Conservation (phyloP, 169 alveolate genomes). For the Eimeria sp. region DNA sequence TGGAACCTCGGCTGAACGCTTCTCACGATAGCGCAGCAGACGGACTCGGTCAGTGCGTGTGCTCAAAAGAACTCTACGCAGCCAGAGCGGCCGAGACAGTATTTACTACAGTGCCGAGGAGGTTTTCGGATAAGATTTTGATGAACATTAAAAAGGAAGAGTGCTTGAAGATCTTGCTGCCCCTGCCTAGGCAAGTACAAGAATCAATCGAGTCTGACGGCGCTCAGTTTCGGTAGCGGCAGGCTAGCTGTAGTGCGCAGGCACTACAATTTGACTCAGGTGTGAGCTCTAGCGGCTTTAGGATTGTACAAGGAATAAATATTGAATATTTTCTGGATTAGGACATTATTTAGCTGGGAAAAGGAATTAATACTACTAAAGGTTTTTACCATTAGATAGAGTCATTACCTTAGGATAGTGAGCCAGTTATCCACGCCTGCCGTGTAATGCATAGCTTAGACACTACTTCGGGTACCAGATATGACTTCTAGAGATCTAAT, state of each 20-base stretch:
- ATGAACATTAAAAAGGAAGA: constrained; percentile 45
- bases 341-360: too few species aligned
- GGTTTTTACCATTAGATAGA: too few species aligned
- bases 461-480: too few species aligned
- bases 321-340: too few species aligned
- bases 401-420: too few species aligned
- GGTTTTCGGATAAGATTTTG: neutral
- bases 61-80: neutral
- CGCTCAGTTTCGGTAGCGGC: constrained; percentile 57
- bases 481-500: too few species aligned
- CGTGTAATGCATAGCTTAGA: too few species aligned
- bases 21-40: neutral
- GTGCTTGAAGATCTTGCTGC: constrained; percentile 8
- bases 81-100: neutral
- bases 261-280: neutral
- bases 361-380: too few species aligned
- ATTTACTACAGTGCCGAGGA: neutral
- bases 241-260: constrained; percentile 66
- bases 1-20: constrained; percentile 7
- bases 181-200: neutral
- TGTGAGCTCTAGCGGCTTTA: too few species aligned
- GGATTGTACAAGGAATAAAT: too few species aligned
- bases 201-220: constrained; percentile 9
- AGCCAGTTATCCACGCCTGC: too few species aligned
- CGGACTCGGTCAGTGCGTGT: neutral